Conservation (phyloP, 257 asterid species). For the Agastache rugosa region DNA sequence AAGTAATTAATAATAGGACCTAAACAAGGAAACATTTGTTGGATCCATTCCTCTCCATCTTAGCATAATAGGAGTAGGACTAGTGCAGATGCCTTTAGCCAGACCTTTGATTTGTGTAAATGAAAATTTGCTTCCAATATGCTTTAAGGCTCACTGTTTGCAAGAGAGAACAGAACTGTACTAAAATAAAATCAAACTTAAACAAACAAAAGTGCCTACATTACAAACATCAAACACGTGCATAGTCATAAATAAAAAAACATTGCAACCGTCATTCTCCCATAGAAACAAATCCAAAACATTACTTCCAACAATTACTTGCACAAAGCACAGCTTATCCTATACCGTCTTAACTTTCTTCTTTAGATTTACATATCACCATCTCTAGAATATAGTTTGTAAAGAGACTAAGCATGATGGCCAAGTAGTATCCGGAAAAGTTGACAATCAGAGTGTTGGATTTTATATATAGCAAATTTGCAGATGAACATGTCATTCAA, state of each 20-base stretch:
- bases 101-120: background rate
- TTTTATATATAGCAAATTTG: background rate
- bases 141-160: background rate
- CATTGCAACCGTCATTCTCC: no score
- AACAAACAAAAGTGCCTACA: background rate
- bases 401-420: background rate
- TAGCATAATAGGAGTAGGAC: background rate
- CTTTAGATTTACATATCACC: no score
- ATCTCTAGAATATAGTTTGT: background rate
- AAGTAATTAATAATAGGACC: no score
- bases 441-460: background rate
- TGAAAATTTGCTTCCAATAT: background rate
- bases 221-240: background rate
- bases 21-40: no score
- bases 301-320: no score
- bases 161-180: background rate
- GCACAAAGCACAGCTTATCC: background rate
- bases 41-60: conserved; percentile 1
- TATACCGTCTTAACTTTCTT: background rate
- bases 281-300: background rate
- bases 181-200: background rate
- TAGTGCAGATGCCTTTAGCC: background rate
- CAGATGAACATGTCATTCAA: background rate
- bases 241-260: background rate
- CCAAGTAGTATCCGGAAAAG: background rate